Conservation (phyloP, 1,284 basidiomycete species). For the Coniferiporia sulphurascens region DNA sequence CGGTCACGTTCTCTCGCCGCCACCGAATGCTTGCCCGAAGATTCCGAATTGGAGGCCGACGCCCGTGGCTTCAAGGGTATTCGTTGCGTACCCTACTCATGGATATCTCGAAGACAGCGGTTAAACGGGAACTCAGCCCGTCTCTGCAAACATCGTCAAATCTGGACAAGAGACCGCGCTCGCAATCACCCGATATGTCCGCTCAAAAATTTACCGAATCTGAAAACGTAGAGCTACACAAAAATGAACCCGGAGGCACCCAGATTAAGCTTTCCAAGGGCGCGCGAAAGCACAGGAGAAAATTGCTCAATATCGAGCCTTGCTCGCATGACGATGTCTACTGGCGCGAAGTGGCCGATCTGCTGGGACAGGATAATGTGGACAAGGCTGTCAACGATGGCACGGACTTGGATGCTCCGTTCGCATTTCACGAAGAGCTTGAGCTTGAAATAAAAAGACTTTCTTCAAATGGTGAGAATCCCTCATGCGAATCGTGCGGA, state of each 20-base stretch:
- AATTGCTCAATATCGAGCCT: constrained; percentile 45
- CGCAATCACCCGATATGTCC: constrained; percentile 5
- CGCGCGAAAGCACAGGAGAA: constrained; percentile 21
- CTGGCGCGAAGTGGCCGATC: constrained; percentile 61
- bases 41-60: background rate
- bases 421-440: constrained; percentile 55
- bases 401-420: constrained; percentile 54
- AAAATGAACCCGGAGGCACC: background rate
- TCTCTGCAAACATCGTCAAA: background rate
- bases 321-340: constrained; percentile 75
- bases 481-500: constrained; percentile 4
- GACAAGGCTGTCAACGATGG: constrained; percentile 44
- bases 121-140: constrained; percentile 14
- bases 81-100: background rate
- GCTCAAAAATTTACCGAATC: background rate
- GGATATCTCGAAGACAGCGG: constrained; percentile 6
- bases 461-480: constrained; percentile 57
- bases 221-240: background rate
- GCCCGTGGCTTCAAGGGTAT: background rate
- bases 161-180: constrained; percentile 9
- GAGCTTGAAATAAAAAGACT: constrained; percentile 62
- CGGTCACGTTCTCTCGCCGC: background rate
- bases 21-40: background rate
- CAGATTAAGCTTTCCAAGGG: constrained; percentile 12
- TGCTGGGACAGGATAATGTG: constrained; percentile 62